Evolutionary conservation across 2,329 filamentous ascomycete genomes (phyloP).

Genomic region (Colletotrichum limetticola): DNA sequence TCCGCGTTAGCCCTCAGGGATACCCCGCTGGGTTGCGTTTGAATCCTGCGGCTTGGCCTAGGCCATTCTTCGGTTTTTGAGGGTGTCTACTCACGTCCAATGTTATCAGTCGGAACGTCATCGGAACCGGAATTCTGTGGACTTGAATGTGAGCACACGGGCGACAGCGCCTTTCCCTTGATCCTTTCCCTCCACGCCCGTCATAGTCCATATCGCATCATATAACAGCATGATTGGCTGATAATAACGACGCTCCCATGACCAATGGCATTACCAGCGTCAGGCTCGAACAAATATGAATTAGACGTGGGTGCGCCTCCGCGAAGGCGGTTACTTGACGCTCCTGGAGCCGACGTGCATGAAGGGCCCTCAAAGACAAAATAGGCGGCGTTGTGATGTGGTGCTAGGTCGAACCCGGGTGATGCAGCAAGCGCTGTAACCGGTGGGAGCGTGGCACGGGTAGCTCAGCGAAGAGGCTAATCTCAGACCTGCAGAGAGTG

Average conservation of each 20-base stretch:
- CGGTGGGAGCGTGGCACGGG: constrained; percentile 14
- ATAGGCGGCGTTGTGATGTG: constrained; percentile 1
- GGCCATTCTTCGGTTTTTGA: constrained; percentile 8
- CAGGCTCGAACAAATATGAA: neutral
- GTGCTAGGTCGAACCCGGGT: constrained; percentile 17
- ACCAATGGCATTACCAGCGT: constrained; percentile 12
- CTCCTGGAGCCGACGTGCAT: constrained; percentile 26
- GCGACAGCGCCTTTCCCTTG: constrained; percentile 4
- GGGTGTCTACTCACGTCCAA: neutral
- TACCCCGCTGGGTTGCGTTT: constrained; percentile 20
- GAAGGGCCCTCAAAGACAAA: constrained; percentile 4
- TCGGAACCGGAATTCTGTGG: neutral
- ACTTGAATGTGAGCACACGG: neutral
- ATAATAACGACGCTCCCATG: neutral
- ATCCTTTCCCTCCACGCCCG: neutral
- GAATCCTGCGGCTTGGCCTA: constrained; percentile 4
- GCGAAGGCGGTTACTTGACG: neutral
- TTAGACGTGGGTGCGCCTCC: neutral
- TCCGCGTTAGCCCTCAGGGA: constrained; percentile 1
- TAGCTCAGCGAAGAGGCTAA: constrained; percentile 13
- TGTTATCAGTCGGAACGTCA: neutral
- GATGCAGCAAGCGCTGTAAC: constrained; percentile 6
- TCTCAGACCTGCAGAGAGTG: constrained; percentile 24
- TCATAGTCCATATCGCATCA: constrained; percentile 10
- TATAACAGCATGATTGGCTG: neutral